Conservation (phyloP, 2,329 filamentous ascomycete genomes). For the Ramichloridium luteum region DNA sequence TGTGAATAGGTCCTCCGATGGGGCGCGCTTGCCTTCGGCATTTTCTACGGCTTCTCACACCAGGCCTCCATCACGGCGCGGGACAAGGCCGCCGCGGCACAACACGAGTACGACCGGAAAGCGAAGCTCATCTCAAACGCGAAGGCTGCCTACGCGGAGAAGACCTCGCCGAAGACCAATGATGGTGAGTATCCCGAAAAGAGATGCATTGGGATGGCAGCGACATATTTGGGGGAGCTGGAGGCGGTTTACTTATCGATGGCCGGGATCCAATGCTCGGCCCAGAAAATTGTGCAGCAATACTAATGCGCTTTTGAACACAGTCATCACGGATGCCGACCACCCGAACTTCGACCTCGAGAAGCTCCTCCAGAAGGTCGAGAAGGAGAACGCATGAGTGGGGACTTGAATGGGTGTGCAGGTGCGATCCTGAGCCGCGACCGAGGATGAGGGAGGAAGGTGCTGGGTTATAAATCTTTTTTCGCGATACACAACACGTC, state of each 20-base stretch:
- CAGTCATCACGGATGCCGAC: conserved; percentile 63
- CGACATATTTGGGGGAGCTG: too few relatives aligned
- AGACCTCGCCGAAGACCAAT: conserved; percentile 43
- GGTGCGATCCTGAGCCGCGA: too few relatives aligned
- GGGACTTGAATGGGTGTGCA: too few relatives aligned
- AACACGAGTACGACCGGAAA: conserved; percentile 84
- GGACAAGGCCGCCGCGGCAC: conserved; percentile 56
- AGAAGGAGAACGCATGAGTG: conserved; percentile 35
- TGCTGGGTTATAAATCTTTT: too few relatives aligned
- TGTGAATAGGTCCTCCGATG: conserved; percentile 77
- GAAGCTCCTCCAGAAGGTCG: conserved; percentile 55
- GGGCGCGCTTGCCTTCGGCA: conserved; percentile 78
- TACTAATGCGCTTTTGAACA: conserved; percentile 9
- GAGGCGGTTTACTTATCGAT: too few relatives aligned
- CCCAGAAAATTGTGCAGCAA: not conserved
- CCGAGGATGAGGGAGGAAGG: too few relatives aligned
- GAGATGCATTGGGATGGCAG: too few relatives aligned
- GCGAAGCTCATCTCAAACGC: conserved; percentile 83
- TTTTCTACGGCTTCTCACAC: conserved; percentile 94
- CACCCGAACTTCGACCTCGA: conserved; percentile 91
- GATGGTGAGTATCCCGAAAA: conserved; percentile 21
- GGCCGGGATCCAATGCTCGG: too few relatives aligned
- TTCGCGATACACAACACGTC: too few relatives aligned
- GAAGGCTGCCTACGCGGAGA: conserved; percentile 80
- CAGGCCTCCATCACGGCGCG: conserved; percentile 66